Conservation (phyloP, 2,329 filamentous ascomycete species). For the Lasiodiplodia sp. region DNA sequence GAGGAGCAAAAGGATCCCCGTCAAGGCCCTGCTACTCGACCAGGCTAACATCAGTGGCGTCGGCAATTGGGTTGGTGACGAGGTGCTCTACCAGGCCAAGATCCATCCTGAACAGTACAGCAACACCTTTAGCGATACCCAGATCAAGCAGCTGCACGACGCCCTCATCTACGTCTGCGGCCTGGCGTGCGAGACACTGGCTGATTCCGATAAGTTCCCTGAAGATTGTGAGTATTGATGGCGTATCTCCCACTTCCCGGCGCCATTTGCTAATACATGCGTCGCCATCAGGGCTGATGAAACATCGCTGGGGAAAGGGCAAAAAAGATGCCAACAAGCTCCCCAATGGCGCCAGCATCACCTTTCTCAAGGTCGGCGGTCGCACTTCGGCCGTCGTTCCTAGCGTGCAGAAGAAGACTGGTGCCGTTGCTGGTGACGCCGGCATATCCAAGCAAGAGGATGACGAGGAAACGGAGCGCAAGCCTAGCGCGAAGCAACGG, state of each 20-base stretch:
- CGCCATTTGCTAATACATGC: neutral
- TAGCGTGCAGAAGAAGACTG: constrained; percentile 82
- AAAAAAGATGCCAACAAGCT: constrained; percentile 74
- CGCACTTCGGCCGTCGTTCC: constrained; percentile 91
- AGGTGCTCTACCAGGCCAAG: constrained; percentile 86
- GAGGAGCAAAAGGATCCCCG: constrained; percentile 77
- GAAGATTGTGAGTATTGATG: constrained; percentile 67
- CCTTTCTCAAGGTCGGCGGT: constrained; percentile 87
- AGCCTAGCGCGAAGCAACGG: constrained; percentile 39
- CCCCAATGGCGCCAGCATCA: constrained; percentile 84
- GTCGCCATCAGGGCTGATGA: constrained; percentile 59
- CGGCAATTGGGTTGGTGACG: constrained; percentile 96
- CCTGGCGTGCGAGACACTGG: constrained; percentile 78
- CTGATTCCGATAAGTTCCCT: constrained; percentile 84
- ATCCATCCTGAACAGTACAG: constrained; percentile 94
- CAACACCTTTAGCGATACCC: constrained; percentile 75
- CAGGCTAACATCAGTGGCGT: constrained; percentile 90
- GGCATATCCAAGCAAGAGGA: constrained; percentile 34
- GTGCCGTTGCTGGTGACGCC: constrained; percentile 63
- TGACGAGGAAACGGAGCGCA: constrained; percentile 36
- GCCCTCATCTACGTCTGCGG: constrained; percentile 81
- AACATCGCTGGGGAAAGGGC: constrained; percentile 87
- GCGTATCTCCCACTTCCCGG: neutral
- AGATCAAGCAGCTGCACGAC: constrained; percentile 75
- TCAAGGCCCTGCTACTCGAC: constrained; percentile 88